phyloP scores from a whole-genome alignment of 169 alveolate genomes.

The Plasmodium sp. region DNA sequence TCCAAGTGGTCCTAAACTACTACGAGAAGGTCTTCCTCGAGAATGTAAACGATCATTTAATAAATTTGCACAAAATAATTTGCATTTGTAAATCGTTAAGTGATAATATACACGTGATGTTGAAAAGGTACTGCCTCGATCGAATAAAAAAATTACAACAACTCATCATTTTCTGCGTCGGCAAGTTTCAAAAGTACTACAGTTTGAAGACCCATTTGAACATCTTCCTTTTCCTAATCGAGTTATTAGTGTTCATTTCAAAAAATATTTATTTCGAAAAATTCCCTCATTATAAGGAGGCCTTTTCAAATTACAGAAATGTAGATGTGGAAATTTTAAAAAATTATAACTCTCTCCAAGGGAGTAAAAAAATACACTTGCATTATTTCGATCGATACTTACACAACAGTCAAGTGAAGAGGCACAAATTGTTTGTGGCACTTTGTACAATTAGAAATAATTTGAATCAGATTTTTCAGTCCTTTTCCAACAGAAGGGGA shows the following conservation, averaged over 20 bases:
- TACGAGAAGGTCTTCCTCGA: conserved; percentile 31
- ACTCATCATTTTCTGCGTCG: neutral
- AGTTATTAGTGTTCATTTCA: conserved; percentile 50
- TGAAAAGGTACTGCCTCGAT: neutral
- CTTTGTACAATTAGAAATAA: neutral
- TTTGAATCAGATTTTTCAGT: neutral
- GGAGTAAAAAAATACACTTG: conserved; percentile 21
- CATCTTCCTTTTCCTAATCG: conserved; percentile 14
- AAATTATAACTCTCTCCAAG: conserved; percentile 1
- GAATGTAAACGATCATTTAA: conserved; percentile 50
- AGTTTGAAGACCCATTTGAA: conserved; percentile 32
- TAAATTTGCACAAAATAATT: conserved; percentile 15
- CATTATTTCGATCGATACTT: conserved; percentile 14
- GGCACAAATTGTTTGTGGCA: conserved; percentile 13
- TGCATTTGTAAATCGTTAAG: conserved; percentile 18
- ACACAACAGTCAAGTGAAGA: conserved; percentile 9
- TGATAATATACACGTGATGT: neutral
- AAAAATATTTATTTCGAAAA: conserved; percentile 67
- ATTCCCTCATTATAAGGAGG: conserved; percentile 63
- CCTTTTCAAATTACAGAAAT: conserved; percentile 39
- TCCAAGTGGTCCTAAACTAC: conserved; percentile 12
- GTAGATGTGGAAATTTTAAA: conserved; percentile 22
- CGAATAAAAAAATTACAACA: conserved; percentile 2
- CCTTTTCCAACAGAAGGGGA: neutral
- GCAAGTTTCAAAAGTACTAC: conserved; percentile 16